Percentiles rank a stretch among this genome's conserved stretches.
These are phyloP conservation scores for Cryptococcus sp. DNA, from an alignment of 1,284 basidiomycete species.

Conservation along the genomic window DNA sequence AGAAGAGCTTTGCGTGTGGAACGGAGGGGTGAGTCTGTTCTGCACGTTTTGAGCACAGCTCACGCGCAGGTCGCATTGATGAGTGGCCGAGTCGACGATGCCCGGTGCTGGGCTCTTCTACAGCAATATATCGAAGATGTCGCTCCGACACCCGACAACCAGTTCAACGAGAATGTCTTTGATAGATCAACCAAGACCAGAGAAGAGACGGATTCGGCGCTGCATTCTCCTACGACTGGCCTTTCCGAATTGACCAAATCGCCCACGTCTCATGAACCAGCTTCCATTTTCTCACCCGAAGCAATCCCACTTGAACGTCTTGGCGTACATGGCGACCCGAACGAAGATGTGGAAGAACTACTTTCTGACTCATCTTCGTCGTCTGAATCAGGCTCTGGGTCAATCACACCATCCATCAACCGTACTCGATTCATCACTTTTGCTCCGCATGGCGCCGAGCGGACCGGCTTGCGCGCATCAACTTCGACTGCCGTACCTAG, in stretches of 20 bases:
- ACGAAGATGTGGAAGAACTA: constrained; percentile 9
- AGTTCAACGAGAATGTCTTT: constrained; percentile 21
- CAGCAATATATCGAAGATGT: constrained; percentile 55
- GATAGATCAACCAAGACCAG: constrained; percentile 6
- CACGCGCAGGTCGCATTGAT: constrained; percentile 57
- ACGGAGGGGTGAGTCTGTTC: constrained; percentile 31
- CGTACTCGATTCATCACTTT: constrained; percentile 16
- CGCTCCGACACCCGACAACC: constrained; percentile 9
- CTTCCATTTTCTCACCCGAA: too few relatives aligned
- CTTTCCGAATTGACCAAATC: constrained; percentile 10
- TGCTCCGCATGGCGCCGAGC: constrained; percentile 6
- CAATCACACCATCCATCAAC: constrained; percentile 1
- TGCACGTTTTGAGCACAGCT: constrained; percentile 5
- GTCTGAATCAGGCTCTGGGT: constrained; percentile 6
- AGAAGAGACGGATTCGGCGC: constrained; percentile 3
- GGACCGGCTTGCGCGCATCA: not conserved
- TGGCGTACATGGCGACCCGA: too few relatives aligned
- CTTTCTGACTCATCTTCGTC: not conserved
- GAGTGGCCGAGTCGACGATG: constrained; percentile 59
- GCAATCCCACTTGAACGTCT: too few relatives aligned
- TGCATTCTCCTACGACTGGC: constrained; percentile 1
- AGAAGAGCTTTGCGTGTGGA: constrained; percentile 50
- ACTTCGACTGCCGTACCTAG: not conserved
- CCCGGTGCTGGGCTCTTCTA: constrained; percentile 66
- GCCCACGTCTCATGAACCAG: too few relatives aligned